phyloP scores from a whole-genome alignment of 495 filamentous ascomycete species.

The Penicillium turbatum region DNA sequence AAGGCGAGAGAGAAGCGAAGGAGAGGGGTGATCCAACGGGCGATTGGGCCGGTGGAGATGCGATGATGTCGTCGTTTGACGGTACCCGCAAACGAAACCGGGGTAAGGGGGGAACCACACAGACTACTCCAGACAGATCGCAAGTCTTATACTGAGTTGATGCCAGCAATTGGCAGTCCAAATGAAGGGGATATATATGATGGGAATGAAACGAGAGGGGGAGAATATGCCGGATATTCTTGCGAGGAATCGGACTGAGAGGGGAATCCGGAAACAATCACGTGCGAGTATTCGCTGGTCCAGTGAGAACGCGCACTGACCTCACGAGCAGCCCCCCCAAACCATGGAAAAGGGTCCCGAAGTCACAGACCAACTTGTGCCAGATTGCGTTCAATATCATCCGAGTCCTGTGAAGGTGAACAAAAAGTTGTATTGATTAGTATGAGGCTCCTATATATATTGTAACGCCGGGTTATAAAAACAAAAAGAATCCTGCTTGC shows the following conservation, averaged over 20 bases:
- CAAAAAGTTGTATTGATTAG: conserved; percentile 37
- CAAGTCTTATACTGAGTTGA: neutral
- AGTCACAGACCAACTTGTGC: conserved; percentile 26
- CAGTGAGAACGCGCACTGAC: conserved; percentile 43
- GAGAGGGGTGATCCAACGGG: conserved; percentile 15
- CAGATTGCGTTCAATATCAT: conserved; percentile 29
- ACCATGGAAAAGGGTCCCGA: conserved; percentile 21
- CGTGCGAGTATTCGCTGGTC: conserved; percentile 31
- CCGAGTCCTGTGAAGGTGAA: conserved; percentile 27
- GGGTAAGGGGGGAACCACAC: conserved; percentile 4
- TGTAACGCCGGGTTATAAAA: conserved; percentile 11
- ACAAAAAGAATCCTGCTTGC: conserved; percentile 18
- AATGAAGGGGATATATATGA: neutral
- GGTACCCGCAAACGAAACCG: conserved; percentile 22
- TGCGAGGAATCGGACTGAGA: conserved; percentile 1
- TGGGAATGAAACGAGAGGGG: neutral
- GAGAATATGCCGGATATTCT: neutral
- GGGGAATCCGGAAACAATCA: conserved; percentile 33
- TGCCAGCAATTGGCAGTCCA: neutral
- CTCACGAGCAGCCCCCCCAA: conserved; percentile 32
- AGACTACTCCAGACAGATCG: conserved; percentile 1
- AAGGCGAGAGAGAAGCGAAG: neutral
- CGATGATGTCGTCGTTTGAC: conserved; percentile 22
- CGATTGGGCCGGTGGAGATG: conserved; percentile 23
- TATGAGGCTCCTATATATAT: conserved; percentile 35